Evolutionary conservation across 345 rosid genomes (phyloP).

Genomic region (Ailanthus altissimus): DNA sequence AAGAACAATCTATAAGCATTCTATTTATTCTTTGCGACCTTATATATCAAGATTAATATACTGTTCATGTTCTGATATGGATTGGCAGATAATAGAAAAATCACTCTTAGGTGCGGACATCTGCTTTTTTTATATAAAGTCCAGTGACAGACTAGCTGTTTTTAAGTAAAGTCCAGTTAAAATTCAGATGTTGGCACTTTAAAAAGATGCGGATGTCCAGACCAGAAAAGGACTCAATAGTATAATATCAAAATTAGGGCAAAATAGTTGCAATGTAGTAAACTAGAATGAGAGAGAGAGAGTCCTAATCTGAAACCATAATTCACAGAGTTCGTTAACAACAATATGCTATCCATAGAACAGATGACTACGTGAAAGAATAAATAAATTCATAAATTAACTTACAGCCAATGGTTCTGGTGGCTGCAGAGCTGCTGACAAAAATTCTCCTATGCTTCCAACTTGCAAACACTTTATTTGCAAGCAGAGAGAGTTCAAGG

Average conservation of each 20-base stretch:
- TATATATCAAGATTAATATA: no score
- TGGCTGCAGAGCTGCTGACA: slow-evolving; percentile 95
- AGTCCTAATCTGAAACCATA: background rate
- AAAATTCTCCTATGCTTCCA: slow-evolving; percentile 84
- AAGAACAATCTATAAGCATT: background rate
- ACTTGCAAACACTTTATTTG: slow-evolving; percentile 96
- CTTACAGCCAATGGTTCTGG: slow-evolving; percentile 90
- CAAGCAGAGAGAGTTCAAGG: slow-evolving; percentile 97
- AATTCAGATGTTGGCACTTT: no score
- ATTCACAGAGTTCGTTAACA: background rate
- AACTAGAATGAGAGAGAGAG: background rate
- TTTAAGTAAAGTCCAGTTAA: no score
- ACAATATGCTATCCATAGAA: background rate
- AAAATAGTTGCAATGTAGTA: no score
- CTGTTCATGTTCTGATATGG: no score
- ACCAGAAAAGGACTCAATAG: no score
- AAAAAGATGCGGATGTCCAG: no score
- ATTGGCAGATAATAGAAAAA: no score
- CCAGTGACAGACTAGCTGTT: no score
- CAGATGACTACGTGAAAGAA: background rate
- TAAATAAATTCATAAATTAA: slow-evolving; percentile 24
- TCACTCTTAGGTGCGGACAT: no score
- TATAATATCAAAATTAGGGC: background rate
- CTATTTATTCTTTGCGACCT: background rate
- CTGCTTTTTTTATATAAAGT: no score